These are phyloP conservation scores for Bruguiera parviflora DNA, from an alignment of 345 rosid genomes.

Conservation along the genomic window DNA sequence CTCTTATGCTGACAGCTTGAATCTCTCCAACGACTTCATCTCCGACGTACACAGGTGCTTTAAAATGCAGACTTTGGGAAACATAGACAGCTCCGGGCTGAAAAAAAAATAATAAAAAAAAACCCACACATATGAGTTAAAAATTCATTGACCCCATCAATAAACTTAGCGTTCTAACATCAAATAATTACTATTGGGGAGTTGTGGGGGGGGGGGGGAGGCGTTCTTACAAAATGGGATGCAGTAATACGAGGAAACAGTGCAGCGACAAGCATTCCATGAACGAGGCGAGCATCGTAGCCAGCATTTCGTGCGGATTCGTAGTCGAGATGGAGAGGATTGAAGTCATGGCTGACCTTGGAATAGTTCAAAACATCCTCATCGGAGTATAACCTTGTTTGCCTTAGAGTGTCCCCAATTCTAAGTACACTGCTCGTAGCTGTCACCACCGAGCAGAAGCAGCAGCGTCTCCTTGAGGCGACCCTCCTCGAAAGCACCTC, in stretches of 20 bases:
- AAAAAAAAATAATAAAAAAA: not conserved
- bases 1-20: constrained; percentile 49
- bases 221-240: constrained; percentile 57
- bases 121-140: not conserved
- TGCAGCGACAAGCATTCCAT: constrained; percentile 86
- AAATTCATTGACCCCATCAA: too few species aligned
- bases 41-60: constrained; percentile 65
- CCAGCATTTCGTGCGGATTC: constrained; percentile 55
- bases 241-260: constrained; percentile 80
- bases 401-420: constrained; percentile 58
- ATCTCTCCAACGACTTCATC: constrained; percentile 60
- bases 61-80: constrained; percentile 77
- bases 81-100: constrained; percentile 88
- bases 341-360: constrained; percentile 65
- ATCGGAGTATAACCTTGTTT: constrained; percentile 50
- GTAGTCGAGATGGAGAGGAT: constrained; percentile 72
- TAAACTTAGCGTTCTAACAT: too few species aligned
- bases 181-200: too few species aligned
- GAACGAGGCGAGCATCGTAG: constrained; percentile 68
- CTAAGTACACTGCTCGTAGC: constrained; percentile 27
- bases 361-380: constrained; percentile 69
- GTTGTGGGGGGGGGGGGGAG: too few species aligned
- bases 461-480: constrained; percentile 35
- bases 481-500: constrained; percentile 20
- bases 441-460: constrained; percentile 38